Percentiles rank a stretch among this genome's conserved stretches.
phyloP scores from a whole-genome alignment of 495 filamentous ascomycete genomes.

The Chaetomium cochliodes region DNA sequence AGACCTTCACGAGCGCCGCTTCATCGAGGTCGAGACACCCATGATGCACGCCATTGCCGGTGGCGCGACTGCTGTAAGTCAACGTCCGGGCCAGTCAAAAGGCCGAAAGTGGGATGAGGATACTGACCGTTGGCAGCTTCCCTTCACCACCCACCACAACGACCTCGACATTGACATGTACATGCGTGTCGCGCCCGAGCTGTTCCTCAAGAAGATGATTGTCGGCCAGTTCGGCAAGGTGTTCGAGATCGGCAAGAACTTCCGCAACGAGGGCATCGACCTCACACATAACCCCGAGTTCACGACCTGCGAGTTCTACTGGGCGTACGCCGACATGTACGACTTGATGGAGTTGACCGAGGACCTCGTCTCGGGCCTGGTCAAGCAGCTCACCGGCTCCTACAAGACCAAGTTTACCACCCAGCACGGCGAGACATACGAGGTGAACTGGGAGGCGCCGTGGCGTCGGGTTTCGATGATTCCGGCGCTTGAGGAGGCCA shows the following conservation, averaged over 20 bases:
- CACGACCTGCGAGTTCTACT: conserved; percentile 96
- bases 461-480: conserved; percentile 98
- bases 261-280: conserved; percentile 94
- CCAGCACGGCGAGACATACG: conserved; percentile 76
- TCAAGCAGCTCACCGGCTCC: conserved; percentile 82
- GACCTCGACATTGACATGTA: conserved; percentile 89
- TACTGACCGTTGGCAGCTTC: conserved; percentile 51
- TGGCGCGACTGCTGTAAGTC: conserved; percentile 73
- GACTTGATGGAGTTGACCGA: conserved; percentile 94
- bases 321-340: conserved; percentile 89
- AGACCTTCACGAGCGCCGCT: conserved; percentile 77
- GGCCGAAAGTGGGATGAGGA: background rate
- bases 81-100: background rate
- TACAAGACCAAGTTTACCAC: conserved; percentile 81
- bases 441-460: conserved; percentile 92
- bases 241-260: conserved; percentile 91
- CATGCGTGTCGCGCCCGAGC: conserved; percentile 85
- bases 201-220: conserved; percentile 91
- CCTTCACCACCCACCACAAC: conserved; percentile 93
- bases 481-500: conserved; percentile 82
- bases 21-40: conserved; percentile 94
- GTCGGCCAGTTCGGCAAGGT: conserved; percentile 79
- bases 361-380: conserved; percentile 87
- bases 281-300: conserved; percentile 96
- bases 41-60: conserved; percentile 97